A percentile compares a stretch with the other conserved stretches of the same genome.
Conservation (phyloP, 2,329 filamentous ascomycete species). For the Penicillium hesseltinei region DNA sequence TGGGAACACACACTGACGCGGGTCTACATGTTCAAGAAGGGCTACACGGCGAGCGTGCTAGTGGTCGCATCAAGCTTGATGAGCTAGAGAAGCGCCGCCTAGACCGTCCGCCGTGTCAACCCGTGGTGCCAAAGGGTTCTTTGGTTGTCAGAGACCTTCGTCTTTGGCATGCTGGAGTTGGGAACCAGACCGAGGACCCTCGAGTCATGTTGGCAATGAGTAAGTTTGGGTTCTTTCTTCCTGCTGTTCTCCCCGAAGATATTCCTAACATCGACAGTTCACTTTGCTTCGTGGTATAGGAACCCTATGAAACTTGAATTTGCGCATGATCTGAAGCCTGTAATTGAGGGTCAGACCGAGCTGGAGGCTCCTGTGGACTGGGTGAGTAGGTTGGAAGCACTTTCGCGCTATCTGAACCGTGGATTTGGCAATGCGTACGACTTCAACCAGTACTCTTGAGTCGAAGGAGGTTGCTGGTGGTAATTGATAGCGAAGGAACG, state of each 20-base stretch:
- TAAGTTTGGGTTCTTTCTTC: neutral
- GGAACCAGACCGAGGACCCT: slow-evolving; percentile 52
- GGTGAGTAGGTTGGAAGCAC: slow-evolving; percentile 43
- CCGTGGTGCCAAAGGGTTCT: slow-evolving; percentile 54
- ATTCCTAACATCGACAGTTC: slow-evolving; percentile 32
- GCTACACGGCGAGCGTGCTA: slow-evolving; percentile 53
- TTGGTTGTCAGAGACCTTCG: slow-evolving; percentile 59
- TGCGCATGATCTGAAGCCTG: slow-evolving; percentile 48
- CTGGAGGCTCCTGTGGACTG: slow-evolving; percentile 55
- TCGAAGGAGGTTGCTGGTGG: neutral
- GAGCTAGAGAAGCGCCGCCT: slow-evolving; percentile 39
- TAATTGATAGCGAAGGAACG: neutral
- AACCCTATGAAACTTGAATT: slow-evolving; percentile 59
- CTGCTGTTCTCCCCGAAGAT: neutral
- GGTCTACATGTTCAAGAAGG: slow-evolving; percentile 48
- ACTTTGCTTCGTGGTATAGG: slow-evolving; percentile 59
- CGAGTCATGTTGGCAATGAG: slow-evolving; percentile 60
- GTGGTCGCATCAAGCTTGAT: slow-evolving; percentile 47
- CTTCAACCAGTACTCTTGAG: slow-evolving; percentile 49
- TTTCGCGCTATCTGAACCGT: slow-evolving; percentile 53
- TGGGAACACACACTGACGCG: slow-evolving; percentile 51
- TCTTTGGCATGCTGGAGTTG: slow-evolving; percentile 65
- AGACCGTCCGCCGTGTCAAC: slow-evolving; percentile 50
- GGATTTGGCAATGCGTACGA: slow-evolving; percentile 63
- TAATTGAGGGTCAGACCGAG: slow-evolving; percentile 44